phyloP scores from a whole-genome alignment of 495 filamentous ascomycete genomes.

The Pseudoneurospora amorphoporcata region DNA sequence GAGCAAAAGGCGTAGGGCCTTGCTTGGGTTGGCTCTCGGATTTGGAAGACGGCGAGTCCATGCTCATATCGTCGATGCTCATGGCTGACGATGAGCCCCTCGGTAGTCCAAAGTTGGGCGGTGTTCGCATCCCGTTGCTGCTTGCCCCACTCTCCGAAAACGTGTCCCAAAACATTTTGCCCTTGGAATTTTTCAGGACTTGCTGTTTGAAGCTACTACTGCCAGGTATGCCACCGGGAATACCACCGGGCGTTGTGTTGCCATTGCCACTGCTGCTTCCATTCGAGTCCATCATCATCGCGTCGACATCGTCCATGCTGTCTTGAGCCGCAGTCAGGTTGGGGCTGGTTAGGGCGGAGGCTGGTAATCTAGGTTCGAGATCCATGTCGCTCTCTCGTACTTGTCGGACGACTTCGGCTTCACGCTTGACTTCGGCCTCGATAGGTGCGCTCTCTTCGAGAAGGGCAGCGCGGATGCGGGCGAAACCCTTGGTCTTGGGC shows the following conservation, averaged over 20 bases:
- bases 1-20: neutral
- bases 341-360: constrained; percentile 44
- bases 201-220: constrained; percentile 59
- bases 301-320: constrained; percentile 46
- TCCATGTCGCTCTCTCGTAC: constrained; percentile 67
- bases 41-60: constrained; percentile 58
- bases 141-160: constrained; percentile 48
- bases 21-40: constrained; percentile 13
- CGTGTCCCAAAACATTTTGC: constrained; percentile 69
- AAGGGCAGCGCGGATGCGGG: constrained; percentile 80
- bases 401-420: constrained; percentile 90
- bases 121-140: constrained; percentile 42
- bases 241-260: constrained; percentile 29
- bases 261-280: constrained; percentile 23
- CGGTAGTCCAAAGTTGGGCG: constrained; percentile 44
- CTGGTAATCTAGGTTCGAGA: constrained; percentile 29
- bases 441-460: constrained; percentile 78
- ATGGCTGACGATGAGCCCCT: constrained; percentile 49
- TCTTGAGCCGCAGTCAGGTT: constrained; percentile 31
- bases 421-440: constrained; percentile 79
- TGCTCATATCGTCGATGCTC: constrained; percentile 59
- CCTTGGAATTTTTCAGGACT: constrained; percentile 57
- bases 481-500: constrained; percentile 94
- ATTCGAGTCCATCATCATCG: constrained; percentile 47
- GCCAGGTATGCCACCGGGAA: neutral